Conservation (phyloP, 2,329 filamentous ascomycete species). For the Cercospora sp. region DNA sequence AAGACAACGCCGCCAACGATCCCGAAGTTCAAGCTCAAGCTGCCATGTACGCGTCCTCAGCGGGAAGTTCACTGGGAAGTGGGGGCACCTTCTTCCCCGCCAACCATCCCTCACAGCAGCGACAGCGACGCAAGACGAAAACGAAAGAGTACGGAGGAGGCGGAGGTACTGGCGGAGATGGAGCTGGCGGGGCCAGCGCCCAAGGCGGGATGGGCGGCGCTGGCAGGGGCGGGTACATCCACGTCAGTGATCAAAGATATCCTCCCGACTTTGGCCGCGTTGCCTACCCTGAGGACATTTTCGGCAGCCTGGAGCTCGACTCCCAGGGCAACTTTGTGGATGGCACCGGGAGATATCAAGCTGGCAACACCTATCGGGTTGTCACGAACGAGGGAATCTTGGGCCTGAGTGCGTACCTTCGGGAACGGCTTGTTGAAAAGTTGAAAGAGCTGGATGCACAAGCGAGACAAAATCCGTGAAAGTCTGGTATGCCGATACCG, state of each 20-base stretch:
- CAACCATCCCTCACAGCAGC: slow-evolving; percentile 31
- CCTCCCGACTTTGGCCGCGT: slow-evolving; percentile 66
- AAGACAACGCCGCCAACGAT: slow-evolving; percentile 56
- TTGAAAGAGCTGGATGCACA: slow-evolving; percentile 38
- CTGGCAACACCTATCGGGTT: slow-evolving; percentile 62
- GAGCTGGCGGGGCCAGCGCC: slow-evolving; percentile 57
- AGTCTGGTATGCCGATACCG: neutral
- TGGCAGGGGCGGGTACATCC: slow-evolving; percentile 62
- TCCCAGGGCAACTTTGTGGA: slow-evolving; percentile 58
- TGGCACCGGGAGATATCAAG: slow-evolving; percentile 58
- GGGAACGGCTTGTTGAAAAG: slow-evolving; percentile 38
- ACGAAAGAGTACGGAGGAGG: slow-evolving; percentile 38
- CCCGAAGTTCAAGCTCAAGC: slow-evolving; percentile 60
- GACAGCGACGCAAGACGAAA: slow-evolving; percentile 25
- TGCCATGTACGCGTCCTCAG: slow-evolving; percentile 59
- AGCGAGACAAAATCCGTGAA: slow-evolving; percentile 27
- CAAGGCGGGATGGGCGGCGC: slow-evolving; percentile 60
- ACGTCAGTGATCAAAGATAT: slow-evolving; percentile 61
- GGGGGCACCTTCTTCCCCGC: slow-evolving; percentile 51
- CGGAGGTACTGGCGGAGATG: slow-evolving; percentile 47
- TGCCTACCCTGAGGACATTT: slow-evolving; percentile 66
- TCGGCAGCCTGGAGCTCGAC: slow-evolving; percentile 65
- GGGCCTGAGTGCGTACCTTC: slow-evolving; percentile 38
- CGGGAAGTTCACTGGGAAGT: slow-evolving; percentile 55
- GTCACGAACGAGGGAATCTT: slow-evolving; percentile 61